Base-by-base conservation (phyloP, 257 asterid species). In the Gentiana macrophylla region DNA sequence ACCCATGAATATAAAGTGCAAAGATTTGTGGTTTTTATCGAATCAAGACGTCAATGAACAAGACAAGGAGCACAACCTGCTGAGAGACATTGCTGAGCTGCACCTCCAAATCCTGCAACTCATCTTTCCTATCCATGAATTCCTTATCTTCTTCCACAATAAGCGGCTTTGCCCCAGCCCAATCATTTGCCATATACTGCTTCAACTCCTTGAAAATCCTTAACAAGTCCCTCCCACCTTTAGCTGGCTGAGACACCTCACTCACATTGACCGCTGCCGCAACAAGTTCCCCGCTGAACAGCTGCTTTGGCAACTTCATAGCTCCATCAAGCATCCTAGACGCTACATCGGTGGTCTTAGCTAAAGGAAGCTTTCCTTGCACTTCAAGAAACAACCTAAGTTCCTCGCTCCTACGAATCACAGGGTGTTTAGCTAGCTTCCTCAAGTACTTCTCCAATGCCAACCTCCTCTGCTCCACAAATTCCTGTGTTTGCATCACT, bases 371-470 rank as follows among this genome's bases (percentile, higher is more conserved):
- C 60, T 68, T 80, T 52, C 79, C 88, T 4, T 72, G 61, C 35
- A 67, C 80, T 54, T 53, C 72, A 70, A 91, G 60, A 77, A 91
- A 91, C 65, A 70, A 48, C 56, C 94, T 68, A 58, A 91, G 66
- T 56, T 91, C 97, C 80, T 83, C 94, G 55, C 97, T 85, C 67
- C 62, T 64, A 62, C 86, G 62, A 12, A 92, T 73, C 49, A 73
- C 85, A 0, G 93, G 93, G 54, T 92, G 97, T 24, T 62, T 71
- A 0, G 86, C 89, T 12, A 92, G 74, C 70, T 77, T 83, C 63
- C 80, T 73, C 79, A 87, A 57, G 62, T 92, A 92, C 76, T 81
- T 92, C 85, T 92, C 98, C 78, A 92, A 59, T 12, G 92, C 89
- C 1, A 60, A 70, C 5, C 98, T 80, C 79, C 97, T 77, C 71